Evolutionary conservation across 345 rosid species (phyloP).

Genomic region (Sisymbrium altissimum): DNA sequence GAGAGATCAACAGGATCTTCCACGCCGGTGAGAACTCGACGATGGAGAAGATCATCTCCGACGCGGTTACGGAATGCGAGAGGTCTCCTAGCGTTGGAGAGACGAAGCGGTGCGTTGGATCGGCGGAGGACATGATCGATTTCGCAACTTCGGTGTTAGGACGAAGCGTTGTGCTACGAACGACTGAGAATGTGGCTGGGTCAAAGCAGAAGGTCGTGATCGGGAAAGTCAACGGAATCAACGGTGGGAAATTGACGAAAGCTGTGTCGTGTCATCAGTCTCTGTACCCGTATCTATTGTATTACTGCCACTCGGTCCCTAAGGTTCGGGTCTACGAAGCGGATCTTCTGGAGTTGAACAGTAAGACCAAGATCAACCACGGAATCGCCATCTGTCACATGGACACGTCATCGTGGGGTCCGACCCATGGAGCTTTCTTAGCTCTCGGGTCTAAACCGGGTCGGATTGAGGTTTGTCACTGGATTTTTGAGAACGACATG

Average conservation of each 20-base stretch:
- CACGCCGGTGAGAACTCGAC: conserved; percentile 63
- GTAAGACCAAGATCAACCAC: conserved; percentile 55
- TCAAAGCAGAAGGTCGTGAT: conserved; percentile 51
- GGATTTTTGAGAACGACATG: conserved; percentile 86
- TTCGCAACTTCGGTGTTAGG: conserved; percentile 66
- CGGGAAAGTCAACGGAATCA: conserved; percentile 56
- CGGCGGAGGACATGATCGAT: conserved; percentile 80
- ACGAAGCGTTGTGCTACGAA: conserved; percentile 45
- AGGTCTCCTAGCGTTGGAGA: conserved; percentile 63
- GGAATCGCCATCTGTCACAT: conserved; percentile 82
- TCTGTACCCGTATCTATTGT: conserved; percentile 64
- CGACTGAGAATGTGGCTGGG: conserved; percentile 56
- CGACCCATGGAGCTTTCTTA: conserved; percentile 65
- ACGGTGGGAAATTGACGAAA: conserved; percentile 61
- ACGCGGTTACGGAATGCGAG: conserved; percentile 64
- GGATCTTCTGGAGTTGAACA: conserved; percentile 49
- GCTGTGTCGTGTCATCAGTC: conserved; percentile 86
- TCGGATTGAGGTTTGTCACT: conserved; percentile 72
- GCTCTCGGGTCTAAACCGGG: conserved; percentile 74
- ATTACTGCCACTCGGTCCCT: conserved; percentile 86
- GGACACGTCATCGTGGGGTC: conserved; percentile 77
- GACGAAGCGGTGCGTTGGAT: conserved; percentile 71
- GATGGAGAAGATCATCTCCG: conserved; percentile 48
- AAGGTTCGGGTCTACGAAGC: conserved; percentile 76
- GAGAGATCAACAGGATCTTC: conserved; percentile 47